phyloP scores from a whole-genome alignment of 2,329 filamentous ascomycete genomes.

The Penicillium rolfsii region DNA sequence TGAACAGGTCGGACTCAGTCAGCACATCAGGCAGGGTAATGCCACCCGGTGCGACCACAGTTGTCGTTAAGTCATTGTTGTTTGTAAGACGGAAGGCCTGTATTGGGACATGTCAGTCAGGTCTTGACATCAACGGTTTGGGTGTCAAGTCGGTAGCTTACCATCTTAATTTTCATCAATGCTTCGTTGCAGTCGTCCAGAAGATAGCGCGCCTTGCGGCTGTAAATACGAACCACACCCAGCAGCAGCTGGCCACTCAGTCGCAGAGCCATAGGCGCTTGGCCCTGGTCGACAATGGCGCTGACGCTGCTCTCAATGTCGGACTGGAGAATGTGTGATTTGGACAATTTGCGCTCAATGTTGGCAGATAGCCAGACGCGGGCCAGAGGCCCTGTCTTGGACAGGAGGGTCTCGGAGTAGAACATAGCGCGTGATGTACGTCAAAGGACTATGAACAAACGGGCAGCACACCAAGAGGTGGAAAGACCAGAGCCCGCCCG shows the following conservation, averaged over 20 bases:
- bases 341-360: slow-evolving; percentile 96
- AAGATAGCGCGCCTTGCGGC: slow-evolving; percentile 92
- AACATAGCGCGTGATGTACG: slow-evolving; percentile 68
- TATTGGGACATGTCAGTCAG: neutral
- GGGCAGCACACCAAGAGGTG: slow-evolving; percentile 40
- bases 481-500: slow-evolving; percentile 34
- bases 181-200: slow-evolving; percentile 98
- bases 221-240: slow-evolving; percentile 96
- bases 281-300: slow-evolving; percentile 88
- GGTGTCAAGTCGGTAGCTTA: slow-evolving; percentile 47
- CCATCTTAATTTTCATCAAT: slow-evolving; percentile 98
- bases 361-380: slow-evolving; percentile 98
- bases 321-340: slow-evolving; percentile 91
- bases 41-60: slow-evolving; percentile 77
- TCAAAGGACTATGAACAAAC: slow-evolving; percentile 25
- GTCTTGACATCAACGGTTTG: neutral
- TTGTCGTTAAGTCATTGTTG: slow-evolving; percentile 91
- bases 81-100: slow-evolving; percentile 92
- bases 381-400: slow-evolving; percentile 95
- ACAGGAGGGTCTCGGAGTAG: slow-evolving; percentile 92
- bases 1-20: slow-evolving; percentile 88
- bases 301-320: slow-evolving; percentile 94
- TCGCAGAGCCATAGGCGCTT: slow-evolving; percentile 92
- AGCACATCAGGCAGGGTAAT: slow-evolving; percentile 89
- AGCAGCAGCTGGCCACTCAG: slow-evolving; percentile 91